Conservation (phyloP, 495 filamentous ascomycete genomes). For the Trypethelium eluteriae region DNA sequence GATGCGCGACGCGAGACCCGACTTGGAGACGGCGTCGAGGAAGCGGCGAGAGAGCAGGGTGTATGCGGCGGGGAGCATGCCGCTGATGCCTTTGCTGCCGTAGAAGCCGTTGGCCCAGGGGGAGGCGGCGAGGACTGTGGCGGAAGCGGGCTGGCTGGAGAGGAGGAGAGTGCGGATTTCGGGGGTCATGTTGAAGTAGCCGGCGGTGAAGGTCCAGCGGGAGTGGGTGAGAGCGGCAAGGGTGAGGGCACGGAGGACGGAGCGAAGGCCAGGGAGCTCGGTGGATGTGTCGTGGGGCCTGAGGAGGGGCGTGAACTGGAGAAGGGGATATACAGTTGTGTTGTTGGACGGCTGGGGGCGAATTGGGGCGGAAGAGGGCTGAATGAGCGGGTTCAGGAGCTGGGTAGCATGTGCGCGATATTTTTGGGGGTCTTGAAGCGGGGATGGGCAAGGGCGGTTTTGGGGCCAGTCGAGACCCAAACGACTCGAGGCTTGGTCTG, state of each 20-base stretch:
- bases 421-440: conserved; percentile 56
- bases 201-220: conserved; percentile 91
- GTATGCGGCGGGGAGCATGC: conserved; percentile 85
- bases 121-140: conserved; percentile 87
- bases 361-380: conserved; percentile 37
- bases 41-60: conserved; percentile 79
- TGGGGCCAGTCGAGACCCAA: conserved; percentile 74
- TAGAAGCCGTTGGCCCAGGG: conserved; percentile 95
- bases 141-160: conserved; percentile 53
- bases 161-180: conserved; percentile 71
- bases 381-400: conserved; percentile 58
- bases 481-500: conserved; percentile 44
- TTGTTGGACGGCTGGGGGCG: conserved; percentile 36
- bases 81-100: conserved; percentile 76
- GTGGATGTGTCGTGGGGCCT: conserved; percentile 67
- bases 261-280: conserved; percentile 71
- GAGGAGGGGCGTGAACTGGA: conserved; percentile 78
- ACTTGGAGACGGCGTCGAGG: conserved; percentile 57
- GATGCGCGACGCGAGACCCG: conserved; percentile 53
- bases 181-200: conserved; percentile 94
- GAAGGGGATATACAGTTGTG: conserved; percentile 76
- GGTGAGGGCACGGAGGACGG: conserved; percentile 58
- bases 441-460: conserved; percentile 62
- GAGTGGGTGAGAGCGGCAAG: conserved; percentile 56
- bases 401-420: conserved; percentile 63